These are phyloP conservation scores for Citrus maxima DNA, from an alignment of 345 rosid species.

Conservation along the genomic window DNA sequence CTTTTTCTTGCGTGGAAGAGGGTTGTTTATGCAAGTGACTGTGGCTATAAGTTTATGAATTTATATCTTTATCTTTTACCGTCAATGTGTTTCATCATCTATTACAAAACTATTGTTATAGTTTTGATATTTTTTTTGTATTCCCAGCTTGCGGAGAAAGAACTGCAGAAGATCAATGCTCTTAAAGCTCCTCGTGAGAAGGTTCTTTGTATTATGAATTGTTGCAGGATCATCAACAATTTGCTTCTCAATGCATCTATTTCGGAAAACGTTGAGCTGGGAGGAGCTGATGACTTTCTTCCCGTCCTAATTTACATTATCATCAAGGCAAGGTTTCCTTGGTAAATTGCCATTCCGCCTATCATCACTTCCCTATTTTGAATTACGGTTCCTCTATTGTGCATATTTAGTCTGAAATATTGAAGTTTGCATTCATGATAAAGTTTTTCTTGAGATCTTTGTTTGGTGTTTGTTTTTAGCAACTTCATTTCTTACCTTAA, in stretches of 20 bases:
- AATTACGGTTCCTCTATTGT: neutral
- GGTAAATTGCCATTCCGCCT: constrained; percentile 44
- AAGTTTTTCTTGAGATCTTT: neutral
- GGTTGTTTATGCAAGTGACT: neutral
- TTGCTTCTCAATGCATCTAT: constrained; percentile 53
- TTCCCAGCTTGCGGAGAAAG: constrained; percentile 60
- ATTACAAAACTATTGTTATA: neutral
- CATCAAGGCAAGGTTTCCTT: constrained; percentile 68
- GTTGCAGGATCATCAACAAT: constrained; percentile 60
- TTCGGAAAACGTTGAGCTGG: constrained; percentile 39
- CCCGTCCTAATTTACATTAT: constrained; percentile 55
- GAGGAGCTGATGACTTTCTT: constrained; percentile 63
- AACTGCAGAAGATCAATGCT: constrained; percentile 45
- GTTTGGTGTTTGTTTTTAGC: neutral
- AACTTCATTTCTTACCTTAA: neutral
- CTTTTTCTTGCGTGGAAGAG: neutral
- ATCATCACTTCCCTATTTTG: constrained; percentile 11
- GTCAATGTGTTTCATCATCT: neutral
- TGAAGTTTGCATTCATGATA: neutral
- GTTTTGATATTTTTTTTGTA: neutral
- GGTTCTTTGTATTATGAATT: constrained; percentile 50
- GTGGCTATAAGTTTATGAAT: neutral
- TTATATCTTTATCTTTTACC: neutral
- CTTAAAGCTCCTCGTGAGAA: constrained; percentile 46
- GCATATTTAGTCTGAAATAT: neutral